Conservation (phyloP, 2,329 filamentous ascomycete genomes). For the Aspergillus aculeatinus region DNA sequence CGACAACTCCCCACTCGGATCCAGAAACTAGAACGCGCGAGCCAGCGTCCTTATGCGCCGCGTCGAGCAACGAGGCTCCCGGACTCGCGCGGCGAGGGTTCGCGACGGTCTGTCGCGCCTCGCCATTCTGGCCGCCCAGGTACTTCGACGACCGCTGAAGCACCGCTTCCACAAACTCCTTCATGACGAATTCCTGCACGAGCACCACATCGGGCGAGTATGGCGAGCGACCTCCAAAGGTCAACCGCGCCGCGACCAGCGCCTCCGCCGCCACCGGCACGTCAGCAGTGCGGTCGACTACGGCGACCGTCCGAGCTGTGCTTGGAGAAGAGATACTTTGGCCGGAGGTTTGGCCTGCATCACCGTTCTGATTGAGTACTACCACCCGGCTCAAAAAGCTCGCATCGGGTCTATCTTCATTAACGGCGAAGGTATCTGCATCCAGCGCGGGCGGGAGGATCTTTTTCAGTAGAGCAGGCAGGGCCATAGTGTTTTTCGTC, state of each 20-base stretch:
- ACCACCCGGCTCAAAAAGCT: conserved; percentile 28
- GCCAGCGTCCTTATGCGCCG: conserved; percentile 28
- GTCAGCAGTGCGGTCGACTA: conserved; percentile 62
- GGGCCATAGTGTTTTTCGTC: conserved; percentile 24
- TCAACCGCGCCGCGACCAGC: conserved; percentile 55
- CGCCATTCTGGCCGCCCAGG: conserved; percentile 24
- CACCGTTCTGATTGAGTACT: conserved; percentile 17
- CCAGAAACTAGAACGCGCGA: conserved; percentile 29
- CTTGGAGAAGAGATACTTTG: conserved; percentile 31
- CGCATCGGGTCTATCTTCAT: conserved; percentile 32
- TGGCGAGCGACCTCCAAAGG: conserved; percentile 56
- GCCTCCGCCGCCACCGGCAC: conserved; percentile 53
- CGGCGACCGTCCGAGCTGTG: conserved; percentile 46
- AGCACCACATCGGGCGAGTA: conserved; percentile 64
- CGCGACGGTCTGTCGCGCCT: conserved; percentile 15
- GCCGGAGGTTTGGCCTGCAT: neutral
- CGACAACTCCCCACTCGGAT: conserved; percentile 29
- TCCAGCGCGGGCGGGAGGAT: conserved; percentile 41
- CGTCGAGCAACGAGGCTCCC: conserved; percentile 19
- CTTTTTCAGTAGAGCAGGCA: conserved; percentile 25
- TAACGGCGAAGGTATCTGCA: conserved; percentile 50
- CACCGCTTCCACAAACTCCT: conserved; percentile 54
- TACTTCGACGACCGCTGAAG: conserved; percentile 37
- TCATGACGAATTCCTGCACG: conserved; percentile 63
- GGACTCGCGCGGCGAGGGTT: conserved; percentile 17